Conservation (phyloP, 1,139 yeast genomes). For the Yamadazyma conglobata region DNA sequence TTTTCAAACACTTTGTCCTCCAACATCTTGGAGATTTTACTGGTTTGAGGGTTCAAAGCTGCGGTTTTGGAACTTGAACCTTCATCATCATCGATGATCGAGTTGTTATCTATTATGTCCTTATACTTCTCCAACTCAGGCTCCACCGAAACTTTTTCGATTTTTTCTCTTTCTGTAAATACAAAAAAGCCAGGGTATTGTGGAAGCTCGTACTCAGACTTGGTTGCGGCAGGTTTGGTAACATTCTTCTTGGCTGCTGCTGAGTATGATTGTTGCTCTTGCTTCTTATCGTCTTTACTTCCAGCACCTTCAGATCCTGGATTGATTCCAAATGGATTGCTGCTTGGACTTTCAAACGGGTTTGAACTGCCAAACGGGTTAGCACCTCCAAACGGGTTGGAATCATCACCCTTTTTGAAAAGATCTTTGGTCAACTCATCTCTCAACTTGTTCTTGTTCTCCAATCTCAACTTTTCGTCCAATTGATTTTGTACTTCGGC, state of each 20-base stretch:
- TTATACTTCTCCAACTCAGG: slow-evolving; percentile 45
- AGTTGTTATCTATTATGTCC: slow-evolving; percentile 45
- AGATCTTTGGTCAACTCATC: slow-evolving; percentile 45
- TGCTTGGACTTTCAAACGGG: slow-evolving; percentile 5
- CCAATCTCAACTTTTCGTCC: slow-evolving; percentile 41
- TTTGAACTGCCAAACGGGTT: slow-evolving; percentile 34
- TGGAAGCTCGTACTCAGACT: slow-evolving; percentile 25
- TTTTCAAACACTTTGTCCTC: slow-evolving; percentile 78
- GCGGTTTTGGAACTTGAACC: slow-evolving; percentile 11
- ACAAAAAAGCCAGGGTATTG: slow-evolving; percentile 61
- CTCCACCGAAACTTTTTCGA: slow-evolving; percentile 36
- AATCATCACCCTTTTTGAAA: slow-evolving; percentile 22
- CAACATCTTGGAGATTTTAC: slow-evolving; percentile 49
- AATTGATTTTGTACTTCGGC: slow-evolving; percentile 31
- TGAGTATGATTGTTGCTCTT: slow-evolving; percentile 22
- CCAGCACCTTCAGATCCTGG: slow-evolving; percentile 3
- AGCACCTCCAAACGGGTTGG: slow-evolving; percentile 23
- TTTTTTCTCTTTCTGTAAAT: slow-evolving; percentile 64
- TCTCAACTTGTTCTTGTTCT: slow-evolving; percentile 38
- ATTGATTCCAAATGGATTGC: slow-evolving; percentile 26
- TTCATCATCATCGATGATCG: slow-evolving; percentile 25
- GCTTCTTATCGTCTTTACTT: slow-evolving; percentile 6
- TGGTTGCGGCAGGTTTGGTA: slow-evolving; percentile 2
- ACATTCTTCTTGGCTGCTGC: slow-evolving; percentile 14
- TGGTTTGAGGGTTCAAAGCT: slow-evolving; percentile 31